A percentile compares a stretch with the other conserved stretches of the same genome.
Evolutionary conservation across 2,329 filamentous ascomycete species (phyloP).

Genomic region (Aspergillus fructus): DNA sequence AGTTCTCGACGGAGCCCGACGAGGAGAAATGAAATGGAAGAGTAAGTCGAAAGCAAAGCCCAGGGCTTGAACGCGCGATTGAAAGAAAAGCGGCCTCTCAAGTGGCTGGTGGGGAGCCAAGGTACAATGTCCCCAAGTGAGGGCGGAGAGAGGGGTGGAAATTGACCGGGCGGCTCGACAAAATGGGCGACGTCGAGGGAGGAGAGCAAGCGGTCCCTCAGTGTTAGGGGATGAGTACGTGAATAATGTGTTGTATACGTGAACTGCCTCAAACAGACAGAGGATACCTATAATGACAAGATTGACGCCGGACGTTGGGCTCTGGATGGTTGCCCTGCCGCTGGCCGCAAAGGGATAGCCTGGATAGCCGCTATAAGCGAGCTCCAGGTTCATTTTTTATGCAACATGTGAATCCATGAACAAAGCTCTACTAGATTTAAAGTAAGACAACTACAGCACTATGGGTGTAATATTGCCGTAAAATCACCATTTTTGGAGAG

Average conservation of each 20-base stretch:
- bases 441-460: background rate
- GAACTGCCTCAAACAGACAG: background rate
- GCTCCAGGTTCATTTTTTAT: background rate
- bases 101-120: constrained; percentile 17
- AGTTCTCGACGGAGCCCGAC: background rate
- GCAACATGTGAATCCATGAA: background rate
- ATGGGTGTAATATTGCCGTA: background rate
- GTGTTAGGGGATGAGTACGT: background rate
- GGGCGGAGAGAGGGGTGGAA: constrained; percentile 30
- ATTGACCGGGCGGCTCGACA: constrained; percentile 25
- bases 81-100: constrained; percentile 11
- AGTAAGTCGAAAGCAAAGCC: background rate
- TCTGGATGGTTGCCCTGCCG: constrained; percentile 41
- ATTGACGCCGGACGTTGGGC: constrained; percentile 35
- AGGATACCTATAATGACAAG: constrained; percentile 27
- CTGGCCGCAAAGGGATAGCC: constrained; percentile 39
- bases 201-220: constrained; percentile 4
- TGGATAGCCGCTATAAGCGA: constrained; percentile 43
- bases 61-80: constrained; percentile 2
- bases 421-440: background rate
- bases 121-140: constrained; percentile 23
- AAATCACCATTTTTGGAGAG: background rate
- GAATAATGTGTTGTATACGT: background rate
- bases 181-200: constrained; percentile 11
- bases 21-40: background rate